Conservation (phyloP, 805 yeast genomes). For the Kazachstania psychrophila region DNA sequence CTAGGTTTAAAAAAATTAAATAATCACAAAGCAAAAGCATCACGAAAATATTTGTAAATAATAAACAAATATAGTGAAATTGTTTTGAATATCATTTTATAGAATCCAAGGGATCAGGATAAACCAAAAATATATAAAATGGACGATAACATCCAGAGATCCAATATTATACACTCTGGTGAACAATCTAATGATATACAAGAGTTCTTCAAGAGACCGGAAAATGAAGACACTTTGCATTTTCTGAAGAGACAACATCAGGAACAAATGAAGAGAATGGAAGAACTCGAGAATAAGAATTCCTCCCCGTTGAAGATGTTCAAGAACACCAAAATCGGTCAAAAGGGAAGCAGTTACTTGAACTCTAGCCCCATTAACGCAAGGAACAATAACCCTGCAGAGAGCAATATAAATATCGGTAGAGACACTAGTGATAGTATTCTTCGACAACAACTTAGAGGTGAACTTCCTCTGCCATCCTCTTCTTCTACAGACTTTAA, state of each 20-base stretch:
- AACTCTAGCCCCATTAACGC: not conserved
- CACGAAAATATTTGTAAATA: too few relatives aligned
- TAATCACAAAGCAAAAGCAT: too few relatives aligned
- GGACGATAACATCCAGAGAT: too few relatives aligned
- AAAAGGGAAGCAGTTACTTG: too few relatives aligned
- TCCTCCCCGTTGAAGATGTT: slow-evolving; percentile 2
- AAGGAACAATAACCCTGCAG: not conserved
- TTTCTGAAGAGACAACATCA: slow-evolving; percentile 23
- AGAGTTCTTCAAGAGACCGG: slow-evolving; percentile 17
- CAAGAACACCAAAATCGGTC: too few relatives aligned
- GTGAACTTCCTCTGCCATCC: slow-evolving; percentile 1
- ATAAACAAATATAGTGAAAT: too few relatives aligned
- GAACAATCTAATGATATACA: slow-evolving; percentile 5
- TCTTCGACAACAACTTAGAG: slow-evolving; percentile 6
- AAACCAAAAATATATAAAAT: too few relatives aligned
- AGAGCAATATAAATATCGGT: not conserved
- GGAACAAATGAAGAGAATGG: slow-evolving; percentile 19
- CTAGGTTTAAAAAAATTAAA: too few relatives aligned
- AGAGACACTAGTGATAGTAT: not conserved
- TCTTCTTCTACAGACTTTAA: not conserved
- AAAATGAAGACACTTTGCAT: slow-evolving; percentile 26
- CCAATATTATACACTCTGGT: too few relatives aligned
- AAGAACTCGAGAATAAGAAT: slow-evolving; percentile 1
- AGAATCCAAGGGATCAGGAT: too few relatives aligned
- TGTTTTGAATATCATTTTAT: too few relatives aligned